Evolutionary conservation across 208 protist species (phyloP).

Genomic region (Entamoeba invadens): DNA sequence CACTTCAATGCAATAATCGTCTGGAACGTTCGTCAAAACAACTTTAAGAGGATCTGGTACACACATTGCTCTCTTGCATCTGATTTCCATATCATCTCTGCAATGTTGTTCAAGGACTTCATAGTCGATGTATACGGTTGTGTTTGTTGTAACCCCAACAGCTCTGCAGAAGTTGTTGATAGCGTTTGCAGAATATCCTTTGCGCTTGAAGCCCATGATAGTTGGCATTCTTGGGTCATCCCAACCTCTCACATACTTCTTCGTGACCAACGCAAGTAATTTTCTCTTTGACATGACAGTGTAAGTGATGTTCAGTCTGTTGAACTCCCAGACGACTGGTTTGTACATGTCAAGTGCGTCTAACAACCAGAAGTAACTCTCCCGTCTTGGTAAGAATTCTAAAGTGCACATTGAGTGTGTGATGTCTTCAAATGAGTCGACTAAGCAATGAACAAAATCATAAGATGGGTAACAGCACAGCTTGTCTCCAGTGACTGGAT

Average conservation of each 20-base stretch:
- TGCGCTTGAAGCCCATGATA: slow-evolving; percentile 74
- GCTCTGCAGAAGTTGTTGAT: slow-evolving; percentile 87
- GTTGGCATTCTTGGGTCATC: slow-evolving; percentile 87
- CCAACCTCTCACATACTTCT: slow-evolving; percentile 75
- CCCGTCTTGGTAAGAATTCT: slow-evolving; percentile 86
- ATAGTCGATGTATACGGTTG: slow-evolving; percentile 53
- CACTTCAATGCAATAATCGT: slow-evolving; percentile 42
- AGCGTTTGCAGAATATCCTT: slow-evolving; percentile 77
- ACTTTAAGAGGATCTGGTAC: slow-evolving; percentile 84
- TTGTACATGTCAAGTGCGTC: slow-evolving; percentile 51
- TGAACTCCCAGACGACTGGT: slow-evolving; percentile 87
- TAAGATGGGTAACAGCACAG: slow-evolving; percentile 96
- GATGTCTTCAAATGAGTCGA: slow-evolving; percentile 96
- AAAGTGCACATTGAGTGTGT: slow-evolving; percentile 98
- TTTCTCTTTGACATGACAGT: slow-evolving; percentile 90
- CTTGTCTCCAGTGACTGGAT: slow-evolving; percentile 44
- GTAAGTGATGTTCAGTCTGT: slow-evolving; percentile 81
- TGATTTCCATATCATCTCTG: slow-evolving; percentile 73
- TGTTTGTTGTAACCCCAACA: slow-evolving; percentile 65
- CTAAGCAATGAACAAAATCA: slow-evolving; percentile 96
- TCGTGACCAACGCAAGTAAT: slow-evolving; percentile 75
- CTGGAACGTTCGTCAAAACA: slow-evolving; percentile 65
- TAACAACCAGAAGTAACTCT: slow-evolving; percentile 81
- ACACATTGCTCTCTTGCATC: slow-evolving; percentile 55
- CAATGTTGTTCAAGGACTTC: slow-evolving; percentile 73